Base-by-base conservation (phyloP, 2,329 filamentous ascomycete genomes). In the Fusarium succisae region DNA sequence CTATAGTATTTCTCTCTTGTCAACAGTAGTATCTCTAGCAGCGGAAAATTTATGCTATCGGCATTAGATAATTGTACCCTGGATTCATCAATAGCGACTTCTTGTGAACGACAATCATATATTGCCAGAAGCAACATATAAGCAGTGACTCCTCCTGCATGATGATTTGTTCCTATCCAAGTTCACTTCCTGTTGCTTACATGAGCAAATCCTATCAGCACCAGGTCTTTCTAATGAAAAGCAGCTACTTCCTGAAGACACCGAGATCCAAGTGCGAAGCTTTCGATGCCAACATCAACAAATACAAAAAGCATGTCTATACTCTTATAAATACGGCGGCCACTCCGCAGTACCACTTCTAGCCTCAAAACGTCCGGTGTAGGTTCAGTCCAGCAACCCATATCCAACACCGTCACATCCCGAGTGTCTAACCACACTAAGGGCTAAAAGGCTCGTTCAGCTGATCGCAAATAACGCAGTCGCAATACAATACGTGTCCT, bases 171-270 rank as follows among this genome's bases (percentile, higher is more conserved):
- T 35, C 14, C 32, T 35, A 35, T 35, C 14, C 9, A 15, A 15
- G 1, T 0, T 17, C 32, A 3, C 32, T 35, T 1, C 14, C 14
- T 24, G 5, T 43, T 43, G 8, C 41, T 43, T 11, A 7, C 9
- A 17, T 44, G 1, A 24, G 4, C 6, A 14, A 44, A 24, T 24
- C 6, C 14, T 11, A 44, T 11, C 14, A 24, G 41, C 15, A 17
- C n/a, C 4, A 24, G 14, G n/a, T 14, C 4, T 44, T 24, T 44
- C 0, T 17, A 11, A 7, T 5, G 6, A 11, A 4, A 44, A 44
- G 15, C 9, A 7, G 6, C 41, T 24, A 7, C n/a, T 17, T 18
- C 15, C 17, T 5, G 41, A 6, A 24, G n/a, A 24, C 5, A 11
- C 3, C 9, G 9, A 17, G 14, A 7, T 24, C 24, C 6, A 24